phyloP scores from a whole-genome alignment of 116 monocot species.

The Cymodocea nodosa region DNA sequence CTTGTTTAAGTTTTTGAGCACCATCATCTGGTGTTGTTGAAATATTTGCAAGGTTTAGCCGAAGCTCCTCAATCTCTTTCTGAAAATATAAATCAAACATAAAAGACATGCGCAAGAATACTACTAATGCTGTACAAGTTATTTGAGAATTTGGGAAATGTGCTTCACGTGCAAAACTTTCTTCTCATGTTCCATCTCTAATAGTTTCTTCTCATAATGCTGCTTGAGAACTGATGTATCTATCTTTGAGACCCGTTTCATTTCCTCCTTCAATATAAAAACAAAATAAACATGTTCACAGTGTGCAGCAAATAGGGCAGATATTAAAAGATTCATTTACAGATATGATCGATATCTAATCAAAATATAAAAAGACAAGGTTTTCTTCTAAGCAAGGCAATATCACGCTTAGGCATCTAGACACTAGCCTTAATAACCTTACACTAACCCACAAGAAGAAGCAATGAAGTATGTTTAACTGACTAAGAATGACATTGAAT shows the following conservation, averaged over 20 bases:
- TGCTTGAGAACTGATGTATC: constrained; percentile 71
- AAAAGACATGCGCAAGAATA: neutral
- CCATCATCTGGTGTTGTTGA: constrained; percentile 57
- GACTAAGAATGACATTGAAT: too few species aligned
- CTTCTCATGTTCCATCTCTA: constrained; percentile 88
- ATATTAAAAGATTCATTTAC: too few species aligned
- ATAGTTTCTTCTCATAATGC: constrained; percentile 85
- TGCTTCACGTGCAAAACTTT: constrained; percentile 50
- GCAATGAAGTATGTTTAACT: too few species aligned
- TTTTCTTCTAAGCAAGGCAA: too few species aligned
- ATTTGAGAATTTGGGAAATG: neutral
- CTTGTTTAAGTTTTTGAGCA: constrained; percentile 78
- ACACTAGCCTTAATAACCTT: too few species aligned
- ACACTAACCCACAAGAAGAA: too few species aligned
- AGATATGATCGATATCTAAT: too few species aligned
- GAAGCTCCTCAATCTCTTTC: constrained; percentile 94
- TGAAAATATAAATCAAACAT: constrained; percentile 7
- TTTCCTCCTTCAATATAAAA: constrained; percentile 64
- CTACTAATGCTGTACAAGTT: neutral
- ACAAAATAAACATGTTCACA: too few species aligned
- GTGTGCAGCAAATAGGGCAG: neutral
- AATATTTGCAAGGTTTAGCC: constrained; percentile 47
- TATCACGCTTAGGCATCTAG: too few species aligned
- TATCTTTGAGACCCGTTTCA: constrained; percentile 61
- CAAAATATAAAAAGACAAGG: too few species aligned